These are phyloP conservation scores for Cercospora sojina DNA, from an alignment of 2,329 filamentous ascomycete genomes.

Conservation along the genomic window DNA sequence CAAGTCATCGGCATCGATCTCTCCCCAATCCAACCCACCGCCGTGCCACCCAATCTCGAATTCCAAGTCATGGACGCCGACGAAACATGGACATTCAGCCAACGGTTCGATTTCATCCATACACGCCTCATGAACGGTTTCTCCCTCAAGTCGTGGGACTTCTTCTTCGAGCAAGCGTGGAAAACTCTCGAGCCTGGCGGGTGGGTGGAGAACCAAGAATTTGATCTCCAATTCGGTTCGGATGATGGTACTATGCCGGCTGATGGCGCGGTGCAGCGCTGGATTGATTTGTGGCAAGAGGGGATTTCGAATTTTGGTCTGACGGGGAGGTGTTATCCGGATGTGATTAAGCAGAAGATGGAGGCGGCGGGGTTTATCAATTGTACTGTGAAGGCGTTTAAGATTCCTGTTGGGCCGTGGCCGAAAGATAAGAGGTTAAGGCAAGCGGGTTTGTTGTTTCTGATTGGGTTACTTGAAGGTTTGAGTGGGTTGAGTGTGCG, in stretches of 20 bases:
- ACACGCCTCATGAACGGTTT: constrained; percentile 35
- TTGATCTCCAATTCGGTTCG: constrained; percentile 30
- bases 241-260: constrained; percentile 30
- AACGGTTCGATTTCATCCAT: constrained; percentile 35
- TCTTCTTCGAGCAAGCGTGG: constrained; percentile 31
- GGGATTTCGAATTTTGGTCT: constrained; percentile 29
- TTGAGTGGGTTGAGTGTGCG: constrained; percentile 31
- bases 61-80: constrained; percentile 28
- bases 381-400: constrained; percentile 31
- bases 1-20: constrained; percentile 35
- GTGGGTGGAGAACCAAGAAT: constrained; percentile 45
- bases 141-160: constrained; percentile 32
- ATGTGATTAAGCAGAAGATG: constrained; percentile 39
- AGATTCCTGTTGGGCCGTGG: constrained; percentile 35
- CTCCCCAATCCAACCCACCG: constrained; percentile 34
- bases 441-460: constrained; percentile 29
- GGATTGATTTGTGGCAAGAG: constrained; percentile 29
- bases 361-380: constrained; percentile 38
- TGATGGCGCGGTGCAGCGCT: constrained; percentile 23
- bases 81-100: constrained; percentile 28
- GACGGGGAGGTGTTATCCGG: constrained; percentile 29
- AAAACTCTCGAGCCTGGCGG: constrained; percentile 36
- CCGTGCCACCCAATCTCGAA: constrained; percentile 26
- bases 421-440: constrained; percentile 31
- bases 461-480: constrained; percentile 32